phyloP scores from a whole-genome alignment of 2,329 filamentous ascomycete genomes.

The Fusarium secorum region DNA sequence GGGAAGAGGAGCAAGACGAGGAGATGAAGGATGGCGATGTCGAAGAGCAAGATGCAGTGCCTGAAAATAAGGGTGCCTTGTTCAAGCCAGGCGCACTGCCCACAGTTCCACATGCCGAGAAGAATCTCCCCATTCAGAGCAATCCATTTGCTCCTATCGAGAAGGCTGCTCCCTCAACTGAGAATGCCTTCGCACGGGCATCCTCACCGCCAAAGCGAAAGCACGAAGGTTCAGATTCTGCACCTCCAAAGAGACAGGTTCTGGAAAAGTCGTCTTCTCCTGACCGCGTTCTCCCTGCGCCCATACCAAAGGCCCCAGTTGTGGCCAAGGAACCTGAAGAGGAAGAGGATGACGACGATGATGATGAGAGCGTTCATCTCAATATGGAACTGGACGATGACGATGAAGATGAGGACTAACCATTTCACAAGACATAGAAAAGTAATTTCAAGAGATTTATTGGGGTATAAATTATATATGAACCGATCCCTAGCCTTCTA shows the following conservation, averaged over 20 bases:
- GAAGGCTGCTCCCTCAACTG: conserved; percentile 23
- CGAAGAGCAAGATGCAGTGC: conserved; percentile 45
- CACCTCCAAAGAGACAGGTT: conserved; percentile 52
- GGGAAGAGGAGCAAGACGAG: conserved; percentile 51
- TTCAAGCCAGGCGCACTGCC: conserved; percentile 35
- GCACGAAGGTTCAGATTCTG: conserved; percentile 48
- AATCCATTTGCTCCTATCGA: conserved; percentile 49
- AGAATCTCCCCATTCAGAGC: conserved; percentile 42
- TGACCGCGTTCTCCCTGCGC: conserved; percentile 13
- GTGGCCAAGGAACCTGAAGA: conserved; percentile 38
- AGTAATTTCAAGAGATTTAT: conserved; percentile 15
- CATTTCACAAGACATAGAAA: background rate
- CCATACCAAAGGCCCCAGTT: conserved; percentile 27
- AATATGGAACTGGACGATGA: conserved; percentile 67
- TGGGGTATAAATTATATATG: conserved; percentile 33
- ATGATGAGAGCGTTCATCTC: conserved; percentile 64
- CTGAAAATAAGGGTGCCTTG: conserved; percentile 28
- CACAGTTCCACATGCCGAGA: conserved; percentile 30
- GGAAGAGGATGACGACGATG: conserved; percentile 51
- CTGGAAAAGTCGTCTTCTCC: conserved; percentile 45
- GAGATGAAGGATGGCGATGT: conserved; percentile 50
- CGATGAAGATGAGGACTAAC: conserved; percentile 41
- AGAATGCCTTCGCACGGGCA: conserved; percentile 21
- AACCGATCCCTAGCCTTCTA: conserved; percentile 30
- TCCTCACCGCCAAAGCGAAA: conserved; percentile 50